A percentile compares a stretch with the other conserved stretches of the same genome.
phyloP scores from a whole-genome alignment of 2,329 filamentous ascomycete species.

The Colletotrichum shisoi region DNA sequence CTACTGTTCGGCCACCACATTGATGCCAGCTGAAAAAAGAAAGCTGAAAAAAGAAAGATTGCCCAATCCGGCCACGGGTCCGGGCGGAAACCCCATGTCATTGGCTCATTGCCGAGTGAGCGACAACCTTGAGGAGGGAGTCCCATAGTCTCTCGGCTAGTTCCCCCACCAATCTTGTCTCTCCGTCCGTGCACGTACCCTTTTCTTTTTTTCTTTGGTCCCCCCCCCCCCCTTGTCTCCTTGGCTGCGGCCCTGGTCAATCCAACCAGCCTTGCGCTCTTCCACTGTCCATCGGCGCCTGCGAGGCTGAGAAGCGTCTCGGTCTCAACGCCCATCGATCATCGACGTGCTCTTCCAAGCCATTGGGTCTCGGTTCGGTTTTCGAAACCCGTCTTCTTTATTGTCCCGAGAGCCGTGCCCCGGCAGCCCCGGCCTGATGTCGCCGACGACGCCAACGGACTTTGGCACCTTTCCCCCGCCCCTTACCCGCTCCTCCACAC shows the following conservation, averaged over 20 bases:
- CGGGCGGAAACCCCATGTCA: slow-evolving; percentile 11
- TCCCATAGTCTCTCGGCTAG: neutral
- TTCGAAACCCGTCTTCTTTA: neutral
- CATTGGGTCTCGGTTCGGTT: slow-evolving; percentile 13
- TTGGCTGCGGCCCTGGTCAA: neutral
- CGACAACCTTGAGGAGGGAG: neutral
- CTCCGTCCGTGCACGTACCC: slow-evolving; percentile 34
- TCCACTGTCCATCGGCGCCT: slow-evolving; percentile 20
- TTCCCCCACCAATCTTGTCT: slow-evolving; percentile 29
- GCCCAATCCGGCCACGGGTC: slow-evolving; percentile 15
- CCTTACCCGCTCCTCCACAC: slow-evolving; percentile 53
- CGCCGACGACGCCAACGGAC: slow-evolving; percentile 37
- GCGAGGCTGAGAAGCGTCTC: slow-evolving; percentile 34
- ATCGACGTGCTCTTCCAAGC: neutral
- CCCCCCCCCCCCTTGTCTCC: neutral
- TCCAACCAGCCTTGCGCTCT: slow-evolving; percentile 7
- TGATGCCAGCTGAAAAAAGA: neutral
- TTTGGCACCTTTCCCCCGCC: slow-evolving; percentile 39
- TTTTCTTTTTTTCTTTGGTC: slow-evolving; percentile 4
- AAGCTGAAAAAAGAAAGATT: neutral
- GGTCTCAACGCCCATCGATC: slow-evolving; percentile 7
- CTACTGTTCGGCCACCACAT: slow-evolving; percentile 27
- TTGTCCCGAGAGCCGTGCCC: neutral
- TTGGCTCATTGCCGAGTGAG: too few relatives aligned
- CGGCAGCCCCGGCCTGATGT: slow-evolving; percentile 27